Evolutionary conservation across 345 rosid species (phyloP).

Genomic region (Arabidopsis thaliana): DNA sequence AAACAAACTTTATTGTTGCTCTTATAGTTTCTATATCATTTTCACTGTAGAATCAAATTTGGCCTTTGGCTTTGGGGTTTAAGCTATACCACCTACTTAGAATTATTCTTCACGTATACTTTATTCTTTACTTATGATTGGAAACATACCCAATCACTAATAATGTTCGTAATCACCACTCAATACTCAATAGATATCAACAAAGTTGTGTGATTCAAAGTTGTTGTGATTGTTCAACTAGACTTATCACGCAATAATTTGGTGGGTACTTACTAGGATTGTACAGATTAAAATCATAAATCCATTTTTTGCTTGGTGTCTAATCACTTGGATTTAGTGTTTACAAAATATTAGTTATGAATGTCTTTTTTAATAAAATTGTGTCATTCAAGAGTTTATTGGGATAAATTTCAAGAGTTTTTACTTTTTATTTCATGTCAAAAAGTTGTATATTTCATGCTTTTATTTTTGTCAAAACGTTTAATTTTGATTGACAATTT

Average conservation of each 20-base stretch:
- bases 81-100: conserved; percentile 43
- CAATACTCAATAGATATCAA: conserved; percentile 30
- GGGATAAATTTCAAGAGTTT: neutral
- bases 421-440: no score
- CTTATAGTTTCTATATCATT: conserved; percentile 34
- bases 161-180: conserved; percentile 38
- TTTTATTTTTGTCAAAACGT: no score
- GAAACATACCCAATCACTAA: conserved; percentile 31
- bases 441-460: no score
- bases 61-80: conserved; percentile 18
- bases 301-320: conserved; percentile 26
- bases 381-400: neutral
- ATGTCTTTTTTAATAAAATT: neutral
- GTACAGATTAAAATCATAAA: neutral
- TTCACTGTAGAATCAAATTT: conserved; percentile 40
- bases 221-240: conserved; percentile 40
- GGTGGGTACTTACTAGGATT: conserved; percentile 26
- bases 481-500: no score
- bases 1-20: conserved; percentile 15
- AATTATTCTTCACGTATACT: conserved; percentile 50
- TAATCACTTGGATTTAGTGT: conserved; percentile 24
- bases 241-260: conserved; percentile 18
- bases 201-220: conserved; percentile 29
- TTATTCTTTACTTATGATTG: conserved; percentile 43
- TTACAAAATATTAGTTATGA: conserved; percentile 1